A percentile compares a stretch with the other conserved stretches of the same genome.
phyloP scores from a whole-genome alignment of 441 rosid genomes.

The Euphorbia celastroides region DNA sequence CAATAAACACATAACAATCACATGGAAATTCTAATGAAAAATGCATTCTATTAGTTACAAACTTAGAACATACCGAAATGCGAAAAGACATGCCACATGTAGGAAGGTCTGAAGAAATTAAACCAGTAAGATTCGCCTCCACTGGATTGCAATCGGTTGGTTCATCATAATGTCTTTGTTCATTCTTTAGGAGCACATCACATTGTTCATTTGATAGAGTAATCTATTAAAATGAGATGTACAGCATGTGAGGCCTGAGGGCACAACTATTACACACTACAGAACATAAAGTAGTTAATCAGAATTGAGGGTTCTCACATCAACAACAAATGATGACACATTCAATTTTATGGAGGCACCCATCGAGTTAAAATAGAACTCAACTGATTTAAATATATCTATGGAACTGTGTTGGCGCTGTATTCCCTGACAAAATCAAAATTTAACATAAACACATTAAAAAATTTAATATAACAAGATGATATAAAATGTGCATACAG shows the following conservation, averaged over 20 bases:
- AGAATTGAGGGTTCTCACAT: constrained; percentile 43
- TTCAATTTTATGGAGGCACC: constrained; percentile 72
- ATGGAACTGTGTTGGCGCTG: constrained; percentile 67
- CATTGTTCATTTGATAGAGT: constrained; percentile 54
- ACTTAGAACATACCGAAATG: constrained; percentile 38
- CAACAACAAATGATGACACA: constrained; percentile 46
- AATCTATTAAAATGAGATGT: constrained; percentile 43
- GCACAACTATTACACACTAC: constrained; percentile 8
- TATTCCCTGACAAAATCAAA: constrained; percentile 49
- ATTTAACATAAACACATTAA: constrained; percentile 7
- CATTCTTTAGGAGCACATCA: constrained; percentile 38
- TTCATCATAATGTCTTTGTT: constrained; percentile 26
- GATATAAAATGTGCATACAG: neutral
- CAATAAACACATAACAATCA: constrained; percentile 17
- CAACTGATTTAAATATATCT: constrained; percentile 60
- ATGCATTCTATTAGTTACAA: neutral
- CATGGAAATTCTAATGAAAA: neutral
- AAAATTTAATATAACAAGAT: neutral
- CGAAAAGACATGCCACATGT: constrained; percentile 38
- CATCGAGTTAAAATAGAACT: constrained; percentile 44
- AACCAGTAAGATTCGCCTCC: constrained; percentile 25
- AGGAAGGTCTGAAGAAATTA: constrained; percentile 26
- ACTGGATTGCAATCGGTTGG: constrained; percentile 17
- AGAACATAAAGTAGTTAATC: constrained; percentile 9
- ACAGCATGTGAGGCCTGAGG: constrained; percentile 24